phyloP scores from a whole-genome alignment of 2,329 filamentous ascomycete genomes.

The Cercospora zeina region DNA sequence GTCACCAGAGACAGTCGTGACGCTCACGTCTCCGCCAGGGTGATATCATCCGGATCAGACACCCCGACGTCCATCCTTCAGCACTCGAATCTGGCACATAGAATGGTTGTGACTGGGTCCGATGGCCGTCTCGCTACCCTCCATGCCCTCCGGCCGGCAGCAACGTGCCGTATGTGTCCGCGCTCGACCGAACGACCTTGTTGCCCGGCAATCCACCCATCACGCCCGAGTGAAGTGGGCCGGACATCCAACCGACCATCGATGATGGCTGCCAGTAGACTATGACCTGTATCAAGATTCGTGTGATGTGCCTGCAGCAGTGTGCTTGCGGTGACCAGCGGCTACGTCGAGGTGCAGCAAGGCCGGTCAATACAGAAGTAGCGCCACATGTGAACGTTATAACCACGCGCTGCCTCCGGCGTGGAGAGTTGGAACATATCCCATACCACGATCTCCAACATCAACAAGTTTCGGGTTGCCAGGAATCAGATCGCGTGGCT shows the following conservation, averaged over 20 bases:
- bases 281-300: neutral
- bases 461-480: neutral
- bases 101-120: constrained; percentile 1
- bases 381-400: constrained; percentile 8
- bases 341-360: constrained; percentile 3
- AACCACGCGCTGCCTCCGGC: constrained; percentile 10
- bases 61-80: neutral
- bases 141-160: neutral
- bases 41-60: constrained; percentile 2
- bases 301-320: constrained; percentile 3
- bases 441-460: constrained; percentile 5
- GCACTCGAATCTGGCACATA: neutral
- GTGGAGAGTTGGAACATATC: constrained; percentile 8
- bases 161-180: neutral
- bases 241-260: neutral
- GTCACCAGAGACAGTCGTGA: neutral
- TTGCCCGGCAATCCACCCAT: neutral
- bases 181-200: neutral
- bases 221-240: neutral
- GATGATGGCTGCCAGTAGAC: constrained; percentile 5
- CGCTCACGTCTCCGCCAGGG: neutral
- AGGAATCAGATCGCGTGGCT: constrained; percentile 1
- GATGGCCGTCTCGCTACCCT: neutral
- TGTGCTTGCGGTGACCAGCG: neutral
- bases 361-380: neutral